phyloP scores from a whole-genome alignment of 768 basidiomycete species.

The Cystofilobasidium capitatum region DNA sequence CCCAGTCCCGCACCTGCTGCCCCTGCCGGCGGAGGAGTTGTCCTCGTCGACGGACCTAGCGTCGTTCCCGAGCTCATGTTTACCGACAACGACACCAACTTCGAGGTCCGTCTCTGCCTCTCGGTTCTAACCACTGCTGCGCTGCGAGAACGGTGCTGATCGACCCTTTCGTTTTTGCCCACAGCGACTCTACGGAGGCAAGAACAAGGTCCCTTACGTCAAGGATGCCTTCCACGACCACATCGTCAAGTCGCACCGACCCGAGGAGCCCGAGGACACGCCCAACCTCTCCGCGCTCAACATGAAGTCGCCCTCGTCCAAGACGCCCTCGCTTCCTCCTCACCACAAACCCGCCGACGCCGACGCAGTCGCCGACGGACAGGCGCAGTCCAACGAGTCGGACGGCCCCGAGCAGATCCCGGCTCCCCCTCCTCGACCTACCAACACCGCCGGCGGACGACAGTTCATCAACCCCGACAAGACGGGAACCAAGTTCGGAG shows the following conservation, averaged over 20 bases:
- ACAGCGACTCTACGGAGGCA: constrained; percentile 70
- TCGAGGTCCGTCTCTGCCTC: constrained; percentile 41
- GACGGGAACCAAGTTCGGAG: constrained; percentile 83
- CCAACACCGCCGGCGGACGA: constrained; percentile 30
- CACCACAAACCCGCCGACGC: constrained; percentile 25
- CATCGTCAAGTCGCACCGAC: constrained; percentile 77
- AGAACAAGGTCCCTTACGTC: constrained; percentile 70
- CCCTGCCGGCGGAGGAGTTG: constrained; percentile 51
- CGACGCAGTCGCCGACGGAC: background rate
- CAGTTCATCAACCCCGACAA: constrained; percentile 74
- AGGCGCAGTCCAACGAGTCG: background rate
- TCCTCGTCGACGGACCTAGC: constrained; percentile 51
- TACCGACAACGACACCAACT: constrained; percentile 97
- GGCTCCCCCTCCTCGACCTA: constrained; percentile 29
- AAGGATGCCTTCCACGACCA: constrained; percentile 99
- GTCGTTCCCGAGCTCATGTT: constrained; percentile 80
- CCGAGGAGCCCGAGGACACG: constrained; percentile 38
- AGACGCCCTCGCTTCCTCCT: constrained; percentile 32
- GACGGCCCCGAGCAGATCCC: constrained; percentile 31
- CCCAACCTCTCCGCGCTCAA: constrained; percentile 8
- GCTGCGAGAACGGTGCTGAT: background rate
- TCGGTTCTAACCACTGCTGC: no score
- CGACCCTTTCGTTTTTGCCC: background rate
- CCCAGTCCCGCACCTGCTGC: constrained; percentile 85
- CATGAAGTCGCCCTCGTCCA: constrained; percentile 25